A percentile compares a stretch with the other conserved stretches of the same genome.
These are phyloP conservation scores for Exophiala lecanii-corni DNA, from an alignment of 2,329 filamentous ascomycete species.

Conservation along the genomic window DNA sequence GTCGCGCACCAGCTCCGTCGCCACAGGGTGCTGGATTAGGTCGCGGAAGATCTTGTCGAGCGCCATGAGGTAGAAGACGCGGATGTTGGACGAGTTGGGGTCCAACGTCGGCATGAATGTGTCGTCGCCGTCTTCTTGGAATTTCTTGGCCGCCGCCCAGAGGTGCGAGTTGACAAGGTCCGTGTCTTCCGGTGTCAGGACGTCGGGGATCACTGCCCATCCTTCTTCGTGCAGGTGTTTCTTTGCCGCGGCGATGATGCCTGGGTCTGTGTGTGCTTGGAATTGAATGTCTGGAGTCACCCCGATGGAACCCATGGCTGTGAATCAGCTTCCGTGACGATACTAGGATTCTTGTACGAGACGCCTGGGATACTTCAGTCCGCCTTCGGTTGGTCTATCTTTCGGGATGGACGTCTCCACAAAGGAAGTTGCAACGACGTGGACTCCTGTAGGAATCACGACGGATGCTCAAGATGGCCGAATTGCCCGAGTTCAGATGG, in stretches of 20 bases:
- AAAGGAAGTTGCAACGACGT: too few relatives aligned
- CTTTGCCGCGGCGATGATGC: not conserved
- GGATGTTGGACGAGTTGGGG: slow-evolving; percentile 30
- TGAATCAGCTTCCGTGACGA: too few relatives aligned
- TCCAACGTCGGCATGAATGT: slow-evolving; percentile 29
- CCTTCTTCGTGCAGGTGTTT: slow-evolving; percentile 27
- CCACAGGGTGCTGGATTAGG: slow-evolving; percentile 29
- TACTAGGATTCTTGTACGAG: too few relatives aligned
- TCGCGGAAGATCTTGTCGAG: slow-evolving; percentile 30
- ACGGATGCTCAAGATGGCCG: too few relatives aligned
- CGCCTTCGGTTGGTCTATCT: too few relatives aligned
- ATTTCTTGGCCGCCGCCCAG: slow-evolving; percentile 28
- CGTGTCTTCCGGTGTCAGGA: slow-evolving; percentile 24
- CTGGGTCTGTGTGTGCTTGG: not conserved
- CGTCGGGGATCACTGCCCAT: slow-evolving; percentile 27
- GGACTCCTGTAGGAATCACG: too few relatives aligned
- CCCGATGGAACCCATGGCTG: not conserved
- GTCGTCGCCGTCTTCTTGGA: slow-evolving; percentile 25
- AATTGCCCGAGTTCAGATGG: too few relatives aligned
- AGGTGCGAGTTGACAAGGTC: slow-evolving; percentile 24
- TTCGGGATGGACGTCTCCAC: too few relatives aligned
- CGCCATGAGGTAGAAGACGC: slow-evolving; percentile 32
- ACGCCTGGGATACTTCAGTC: too few relatives aligned
- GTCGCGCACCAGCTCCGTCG: slow-evolving; percentile 28
- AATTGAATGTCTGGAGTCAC: not conserved